Conservation (phyloP, 257 asterid species). For the Ligustrum vulgare region DNA sequence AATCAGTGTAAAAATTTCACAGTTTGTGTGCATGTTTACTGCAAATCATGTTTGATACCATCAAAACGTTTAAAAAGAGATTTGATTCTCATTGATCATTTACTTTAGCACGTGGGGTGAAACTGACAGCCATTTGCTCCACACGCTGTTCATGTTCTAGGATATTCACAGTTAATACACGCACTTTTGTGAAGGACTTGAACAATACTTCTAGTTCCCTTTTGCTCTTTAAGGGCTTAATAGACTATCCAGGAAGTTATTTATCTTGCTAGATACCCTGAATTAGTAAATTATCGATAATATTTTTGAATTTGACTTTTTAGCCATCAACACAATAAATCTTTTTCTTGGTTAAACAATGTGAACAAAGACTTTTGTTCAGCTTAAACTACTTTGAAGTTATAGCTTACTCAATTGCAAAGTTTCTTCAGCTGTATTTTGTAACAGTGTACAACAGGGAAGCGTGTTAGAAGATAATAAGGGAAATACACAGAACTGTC, state of each 20-base stretch:
- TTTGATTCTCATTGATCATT: not conserved
- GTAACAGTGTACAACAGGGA: not conserved
- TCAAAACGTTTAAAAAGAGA: not conserved
- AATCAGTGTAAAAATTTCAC: not conserved
- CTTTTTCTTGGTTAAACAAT: not conserved
- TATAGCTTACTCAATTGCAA: not conserved
- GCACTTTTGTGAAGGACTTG: not conserved
- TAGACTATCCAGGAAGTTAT: not conserved
- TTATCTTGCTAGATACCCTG: not conserved
- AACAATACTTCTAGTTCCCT: not conserved
- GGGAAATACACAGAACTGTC: not conserved
- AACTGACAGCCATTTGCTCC: not conserved
- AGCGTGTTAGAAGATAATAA: not conserved
- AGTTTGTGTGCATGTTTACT: too few species aligned
- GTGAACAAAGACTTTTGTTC: not conserved
- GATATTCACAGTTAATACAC: not conserved
- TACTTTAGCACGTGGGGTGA: not conserved
- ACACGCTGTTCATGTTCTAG: not conserved
- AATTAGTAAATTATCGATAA: not conserved
- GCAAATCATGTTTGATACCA: not conserved
- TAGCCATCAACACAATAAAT: not conserved
- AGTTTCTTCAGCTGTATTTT: slow-evolving; percentile 1
- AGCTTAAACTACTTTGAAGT: not conserved
- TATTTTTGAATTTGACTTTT: not conserved
- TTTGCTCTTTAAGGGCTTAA: not conserved